Conservation (phyloP, 495 filamentous ascomycete species). For the Neurospora africana region DNA sequence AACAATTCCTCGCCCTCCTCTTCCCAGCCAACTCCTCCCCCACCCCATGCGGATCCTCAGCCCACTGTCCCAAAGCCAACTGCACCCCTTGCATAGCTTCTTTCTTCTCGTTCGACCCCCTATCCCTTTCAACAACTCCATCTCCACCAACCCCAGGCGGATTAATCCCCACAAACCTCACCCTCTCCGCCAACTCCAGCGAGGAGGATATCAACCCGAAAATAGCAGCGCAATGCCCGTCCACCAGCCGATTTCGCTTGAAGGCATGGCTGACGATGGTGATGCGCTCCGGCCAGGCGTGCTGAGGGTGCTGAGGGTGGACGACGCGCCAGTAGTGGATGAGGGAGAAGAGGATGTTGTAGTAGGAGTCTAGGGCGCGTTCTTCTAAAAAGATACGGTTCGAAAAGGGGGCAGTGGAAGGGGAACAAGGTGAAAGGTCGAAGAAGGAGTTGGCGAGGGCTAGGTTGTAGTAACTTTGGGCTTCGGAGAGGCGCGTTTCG, state of each 20-base stretch:
- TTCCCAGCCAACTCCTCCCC: slow-evolving; percentile 37
- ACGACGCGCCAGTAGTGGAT: slow-evolving; percentile 41
- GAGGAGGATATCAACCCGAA: slow-evolving; percentile 24
- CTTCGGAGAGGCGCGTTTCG: slow-evolving; percentile 49
- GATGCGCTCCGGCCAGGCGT: slow-evolving; percentile 42
- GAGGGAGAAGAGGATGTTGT: slow-evolving; percentile 65
- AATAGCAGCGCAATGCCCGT: slow-evolving; percentile 57
- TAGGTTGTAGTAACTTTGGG: slow-evolving; percentile 51
- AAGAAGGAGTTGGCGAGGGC: slow-evolving; percentile 32
- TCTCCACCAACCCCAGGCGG: slow-evolving; percentile 40
- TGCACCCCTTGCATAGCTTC: slow-evolving; percentile 29
- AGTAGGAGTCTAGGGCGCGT: slow-evolving; percentile 66
- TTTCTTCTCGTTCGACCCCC: slow-evolving; percentile 14
- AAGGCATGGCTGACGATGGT: slow-evolving; percentile 69
- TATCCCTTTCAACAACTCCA: not conserved
- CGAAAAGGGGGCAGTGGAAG: not conserved
- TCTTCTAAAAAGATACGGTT: slow-evolving; percentile 45
- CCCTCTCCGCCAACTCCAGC: slow-evolving; percentile 7
- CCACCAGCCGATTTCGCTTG: slow-evolving; percentile 56
- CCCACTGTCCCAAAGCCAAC: slow-evolving; percentile 36
- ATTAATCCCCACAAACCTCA: slow-evolving; percentile 56
- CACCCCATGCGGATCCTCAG: slow-evolving; percentile 37
- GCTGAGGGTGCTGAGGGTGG: not conserved
- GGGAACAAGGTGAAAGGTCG: slow-evolving; percentile 19
- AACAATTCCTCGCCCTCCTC: slow-evolving; percentile 38